Evolutionary conservation across 176 grass and related monocot species (phyloP).

Genomic region (Poa annua): DNA sequence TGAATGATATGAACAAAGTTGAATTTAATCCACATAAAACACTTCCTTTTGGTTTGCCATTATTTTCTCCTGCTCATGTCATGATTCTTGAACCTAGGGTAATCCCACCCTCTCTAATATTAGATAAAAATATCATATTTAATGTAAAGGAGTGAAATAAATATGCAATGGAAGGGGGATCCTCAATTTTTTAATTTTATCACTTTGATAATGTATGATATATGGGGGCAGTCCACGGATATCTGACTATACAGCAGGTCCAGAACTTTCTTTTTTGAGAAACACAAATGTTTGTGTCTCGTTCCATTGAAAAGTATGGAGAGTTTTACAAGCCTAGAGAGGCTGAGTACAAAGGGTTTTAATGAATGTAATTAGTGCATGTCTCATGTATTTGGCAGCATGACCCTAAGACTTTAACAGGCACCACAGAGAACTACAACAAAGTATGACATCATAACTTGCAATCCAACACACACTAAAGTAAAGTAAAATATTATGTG

Average conservation of each 20-base stretch:
- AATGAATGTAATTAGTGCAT: no score
- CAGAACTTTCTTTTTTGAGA: not conserved
- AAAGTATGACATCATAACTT: not conserved
- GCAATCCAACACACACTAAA: not conserved
- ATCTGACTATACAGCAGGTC: not conserved
- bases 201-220: not conserved
- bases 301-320: no score
- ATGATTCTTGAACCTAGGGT: not conserved
- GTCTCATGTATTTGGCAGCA: no score
- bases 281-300: no score
- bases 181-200: not conserved
- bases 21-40: not conserved
- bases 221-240: not conserved
- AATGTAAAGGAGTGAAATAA: not conserved
- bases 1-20: not conserved
- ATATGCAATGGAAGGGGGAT: not conserved
- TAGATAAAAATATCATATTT: not conserved
- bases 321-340: no score
- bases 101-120: not conserved
- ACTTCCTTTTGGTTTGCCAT: not conserved
- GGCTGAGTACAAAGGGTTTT: no score
- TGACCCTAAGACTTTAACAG: not conserved
- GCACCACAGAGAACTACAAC: not conserved
- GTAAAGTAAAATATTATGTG: not conserved
- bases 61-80: not conserved